Conservation (phyloP, 306 rosid species). For the Argentina anserina region DNA sequence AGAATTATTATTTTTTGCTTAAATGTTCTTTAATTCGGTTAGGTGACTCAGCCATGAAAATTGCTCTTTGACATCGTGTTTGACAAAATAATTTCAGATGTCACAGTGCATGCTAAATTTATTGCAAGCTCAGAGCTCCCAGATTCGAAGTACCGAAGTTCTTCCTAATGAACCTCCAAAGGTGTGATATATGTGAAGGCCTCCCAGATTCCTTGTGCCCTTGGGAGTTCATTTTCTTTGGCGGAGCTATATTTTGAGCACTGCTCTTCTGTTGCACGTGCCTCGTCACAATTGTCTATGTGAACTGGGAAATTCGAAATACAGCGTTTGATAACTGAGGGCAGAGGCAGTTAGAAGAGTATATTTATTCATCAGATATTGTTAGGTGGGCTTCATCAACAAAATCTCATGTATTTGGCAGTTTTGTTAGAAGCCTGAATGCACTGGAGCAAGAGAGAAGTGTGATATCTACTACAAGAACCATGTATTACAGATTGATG, state of each 20-base stretch:
- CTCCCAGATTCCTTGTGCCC: neutral
- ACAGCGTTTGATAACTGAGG: neutral
- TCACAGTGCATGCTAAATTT: conserved; percentile 25
- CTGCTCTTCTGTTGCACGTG: neutral
- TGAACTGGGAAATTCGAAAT: neutral
- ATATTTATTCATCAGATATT: neutral
- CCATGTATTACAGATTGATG: neutral
- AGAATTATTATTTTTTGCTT: neutral
- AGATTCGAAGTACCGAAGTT: conserved; percentile 1
- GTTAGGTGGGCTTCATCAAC: neutral
- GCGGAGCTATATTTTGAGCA: neutral
- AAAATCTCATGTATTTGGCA: neutral
- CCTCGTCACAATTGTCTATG: neutral
- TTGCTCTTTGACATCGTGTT: conserved; percentile 12
- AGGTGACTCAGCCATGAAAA: conserved; percentile 4
- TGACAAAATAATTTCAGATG: conserved; percentile 13
- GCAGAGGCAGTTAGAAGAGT: neutral
- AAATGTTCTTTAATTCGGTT: neutral
- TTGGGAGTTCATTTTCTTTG: neutral
- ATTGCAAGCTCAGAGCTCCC: conserved; percentile 15
- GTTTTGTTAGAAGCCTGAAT: neutral
- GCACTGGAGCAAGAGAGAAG: neutral
- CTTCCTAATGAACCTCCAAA: neutral
- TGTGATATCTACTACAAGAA: neutral
- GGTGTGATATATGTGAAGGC: conserved; percentile 4